Base-by-base conservation (phyloP, 805 yeast species). In the Starmerella vaccinii region DNA sequence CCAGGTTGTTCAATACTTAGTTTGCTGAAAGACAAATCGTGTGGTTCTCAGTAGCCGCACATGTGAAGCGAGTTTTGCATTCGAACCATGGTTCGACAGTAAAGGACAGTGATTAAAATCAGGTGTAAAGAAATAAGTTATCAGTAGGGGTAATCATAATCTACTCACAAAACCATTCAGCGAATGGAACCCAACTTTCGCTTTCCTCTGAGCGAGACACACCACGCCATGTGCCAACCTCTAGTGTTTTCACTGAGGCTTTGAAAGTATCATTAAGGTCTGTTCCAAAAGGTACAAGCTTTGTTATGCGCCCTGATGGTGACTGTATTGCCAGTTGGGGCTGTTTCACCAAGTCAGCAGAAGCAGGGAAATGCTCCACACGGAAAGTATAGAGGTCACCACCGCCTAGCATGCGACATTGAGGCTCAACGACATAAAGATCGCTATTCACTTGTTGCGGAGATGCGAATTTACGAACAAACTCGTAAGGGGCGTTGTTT, bases 341-440 rank as follows among this genome's bases (percentile, higher is more conserved):
- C 51, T 56, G 59, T 19, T 27, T 16, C 19, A 29, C 15, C 29
- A 29, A 19, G 7, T 23, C 29, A 5, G 26, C 74, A 67, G 50
- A 66, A 59, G 81, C 86, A 15, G 72, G 65, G 30, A 86, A 65
- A 23, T 32, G 43, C 27, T 52, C 48, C n/a, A 57, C 29, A 51
- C 73, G 76, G 63, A 90, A 89, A 46, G 71, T 75, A 60, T 85
- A 85, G 6, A 78, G 73, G 50, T 76, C 78, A 19, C 77, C 77
- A 18, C 67, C 68, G 8, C 74, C 67, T 44, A 92, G 66, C 51
- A 75, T 72, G 57, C 75, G 76, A 54, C 81, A 76, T 64, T 90
- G 97, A 1, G 98, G 98, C 57, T 83, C 86, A 49, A 78, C 74
- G 51, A 92, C 76, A 65, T 90, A 92, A 44, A 87, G 65, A 63